Base-by-base conservation (phyloP, 78 protist genomes). In the Tieghemostelium lacteum region DNA sequence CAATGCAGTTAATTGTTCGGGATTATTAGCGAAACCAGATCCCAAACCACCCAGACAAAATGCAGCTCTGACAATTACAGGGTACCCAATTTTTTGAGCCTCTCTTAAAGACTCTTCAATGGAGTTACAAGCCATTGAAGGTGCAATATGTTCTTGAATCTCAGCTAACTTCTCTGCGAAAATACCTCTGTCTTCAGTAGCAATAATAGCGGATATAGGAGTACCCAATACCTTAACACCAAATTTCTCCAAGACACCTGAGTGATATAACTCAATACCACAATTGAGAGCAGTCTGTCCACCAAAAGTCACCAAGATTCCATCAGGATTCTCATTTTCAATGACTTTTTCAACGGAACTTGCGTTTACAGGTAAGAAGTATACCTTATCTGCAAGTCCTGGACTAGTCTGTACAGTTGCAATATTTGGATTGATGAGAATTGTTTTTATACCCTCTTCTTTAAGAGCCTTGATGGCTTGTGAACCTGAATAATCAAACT, bases 201-300 rank as follows among this genome's bases (percentile, higher is more conserved):
- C 87, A 55, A 80, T 83, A 75, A 98, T 96, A 1, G 97, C 76
- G 0, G 54, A 76, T 45, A 97, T 86, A 17, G 95, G 97, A 36
- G 99, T 98, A 50, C 99, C 99, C 63, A 97, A 94, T 24, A 98
- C 98, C 20, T 92, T 77, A 40, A 93, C 94, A 36, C 86, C 86
- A 74, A 88, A 65, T 72, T 93, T 77, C 26, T 75, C 88, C 17
- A 97, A 40, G 1, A 95, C 72, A 50, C 94, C 97, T 3, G 55
- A 66, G 45, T 97, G 36, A 31, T 96, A 75, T 2, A 97, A 89
- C 75, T 94, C 94, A 40, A 98, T 73, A 60, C 98, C 99, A 71
- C 97, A 97, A 95, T 98, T 98, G 63, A 98, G 96, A 6, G 98
- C 99, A 12, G 99, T 98, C 92, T 98, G 99, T 2, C 99, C 99